Evolutionary conservation across 495 filamentous ascomycete genomes (phyloP).

Genomic region (Cercophora sp.): DNA sequence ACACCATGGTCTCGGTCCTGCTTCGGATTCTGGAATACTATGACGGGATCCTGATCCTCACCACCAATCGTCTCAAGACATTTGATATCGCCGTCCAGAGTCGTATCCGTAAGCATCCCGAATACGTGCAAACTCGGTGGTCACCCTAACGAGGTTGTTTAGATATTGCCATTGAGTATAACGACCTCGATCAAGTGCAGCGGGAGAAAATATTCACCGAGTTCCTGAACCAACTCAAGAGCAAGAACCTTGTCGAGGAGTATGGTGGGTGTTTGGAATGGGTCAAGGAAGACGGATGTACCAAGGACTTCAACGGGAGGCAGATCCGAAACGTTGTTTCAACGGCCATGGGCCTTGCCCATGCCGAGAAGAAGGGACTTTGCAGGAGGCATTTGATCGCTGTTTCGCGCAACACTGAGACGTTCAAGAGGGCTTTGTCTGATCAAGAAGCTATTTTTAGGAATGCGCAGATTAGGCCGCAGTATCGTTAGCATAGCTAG

Average conservation of each 20-base stretch:
- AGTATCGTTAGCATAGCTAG: too few species aligned
- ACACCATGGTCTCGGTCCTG: conserved; percentile 33
- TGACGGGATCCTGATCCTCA: conserved; percentile 54
- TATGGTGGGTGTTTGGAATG: conserved; percentile 12
- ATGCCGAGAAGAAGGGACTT: conserved; percentile 5
- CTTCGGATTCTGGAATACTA: conserved; percentile 58
- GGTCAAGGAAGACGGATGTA: conserved; percentile 17
- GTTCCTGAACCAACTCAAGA: conserved; percentile 18
- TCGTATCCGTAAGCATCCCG: conserved; percentile 12
- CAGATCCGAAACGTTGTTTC: conserved; percentile 34
- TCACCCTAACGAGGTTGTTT: neutral
- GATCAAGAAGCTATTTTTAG: conserved; percentile 1
- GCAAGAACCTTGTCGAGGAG: conserved; percentile 15
- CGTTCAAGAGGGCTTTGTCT: conserved; percentile 2
- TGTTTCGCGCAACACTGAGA: conserved; percentile 4
- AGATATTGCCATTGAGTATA: conserved; percentile 14
- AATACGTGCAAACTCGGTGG: too few species aligned
- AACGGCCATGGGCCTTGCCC: conserved; percentile 18
- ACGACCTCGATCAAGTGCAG: conserved; percentile 17
- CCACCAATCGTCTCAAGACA: conserved; percentile 44
- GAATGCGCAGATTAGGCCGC: conserved; percentile 1
- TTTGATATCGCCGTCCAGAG: conserved; percentile 17
- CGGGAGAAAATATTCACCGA: conserved; percentile 15
- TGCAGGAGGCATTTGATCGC: neutral
- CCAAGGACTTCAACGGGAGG: conserved; percentile 23